Base-by-base conservation (phyloP, 495 filamentous ascomycete species). In the Penicillium roqueforti region DNA sequence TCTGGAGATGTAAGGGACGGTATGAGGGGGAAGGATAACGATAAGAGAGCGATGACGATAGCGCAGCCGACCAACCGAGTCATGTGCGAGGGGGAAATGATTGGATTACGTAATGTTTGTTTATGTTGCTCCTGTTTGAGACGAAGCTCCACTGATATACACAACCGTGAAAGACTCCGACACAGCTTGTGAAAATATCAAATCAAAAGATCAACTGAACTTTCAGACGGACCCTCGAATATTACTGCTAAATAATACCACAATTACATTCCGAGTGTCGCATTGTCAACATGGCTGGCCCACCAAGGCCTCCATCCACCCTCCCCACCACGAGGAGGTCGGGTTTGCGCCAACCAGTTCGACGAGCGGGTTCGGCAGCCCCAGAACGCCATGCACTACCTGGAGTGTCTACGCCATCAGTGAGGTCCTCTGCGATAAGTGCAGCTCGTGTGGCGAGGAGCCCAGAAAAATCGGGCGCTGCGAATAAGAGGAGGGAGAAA, bases 401-500 rank as follows among this genome's bases (percentile, higher is more conserved):
- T 13, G 78, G 85, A 51, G 80, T 83, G 3, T 64, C 91, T 14
- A 78, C 86, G 47, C 82, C 83, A 2, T 65, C 77, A 8, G 84
- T 86, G 11, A 76, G 74, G 38, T 68, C 74, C 3, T 74, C 80
- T n/a, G 60, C 72, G 3, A 63, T 76, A 7, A 79, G 80, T 29
- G 65, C 72, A 37, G 60, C 72, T 8, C 72, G 76, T 34, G 47
- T 54, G 10, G 51, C 67, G 51, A 71, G 74, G 11, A 80, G 76
- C 5, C 62, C 62, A n/a, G 66, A 72, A 10, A 73, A 70, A 9
- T 55, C 71, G 3, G 71, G 67, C 48, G 61, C 65, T 53, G 79
- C 82, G 45, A 77, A 70, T 13, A 92, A 93, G 75, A 78, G 90
- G 55, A 93, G 93, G 63, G 86, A 91, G 60, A 80, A 88, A 61